Base-by-base conservation (phyloP, 768 basidiomycete genomes). In the Kwoniella dendrophila region DNA sequence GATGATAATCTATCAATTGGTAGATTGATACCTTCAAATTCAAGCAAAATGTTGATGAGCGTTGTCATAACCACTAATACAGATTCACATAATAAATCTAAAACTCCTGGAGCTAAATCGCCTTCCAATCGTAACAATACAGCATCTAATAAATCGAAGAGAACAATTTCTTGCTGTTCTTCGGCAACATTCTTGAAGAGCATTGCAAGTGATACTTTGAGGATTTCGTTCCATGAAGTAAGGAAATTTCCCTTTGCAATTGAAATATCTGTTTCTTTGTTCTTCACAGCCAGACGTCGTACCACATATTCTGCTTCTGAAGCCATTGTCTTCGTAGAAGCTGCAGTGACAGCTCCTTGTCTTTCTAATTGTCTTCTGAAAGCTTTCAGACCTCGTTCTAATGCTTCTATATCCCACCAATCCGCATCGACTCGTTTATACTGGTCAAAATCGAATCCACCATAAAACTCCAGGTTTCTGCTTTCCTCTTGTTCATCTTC, bases 71-170 rank as follows among this genome's bases (percentile, higher is more conserved):
- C 84, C 0, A 91, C 88, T 24, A 98, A 77, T 4, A 90, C 83
- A 0, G 86, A 85, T 70, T 95, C 92, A 1, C 91, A 89, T 7
- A 98, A 83, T 2, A 94, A 80, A n/a, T 93, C 83, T 11, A 90
- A 84, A 1, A 90, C 89, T 2, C 86, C 82, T 59, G 89, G 87
- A 36, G 87, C 84, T 22, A 88, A 81, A 57, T 86, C 87, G 11
- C 82, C 79, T 0, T 86, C 87, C 44, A 94, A 83, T 22, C 85
- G 85, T 2, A 83, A 78, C 1, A 92, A 89, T 22, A 96, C 83
- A 22, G 90, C 87, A 69, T 90, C 88, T 20, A 98, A 83, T 20
- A 98, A 81, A 74, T 96, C 95, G 69, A 95, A 91, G 4, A 96
- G 82, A 82, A 95, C 88, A 63, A 86, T 87, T 78, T 97, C 93